Evolutionary conservation across 2,329 filamentous ascomycete species (phyloP), one percentile per base, ranked within the genome.

Genomic region (Fusarium fracticaudum): DNA sequence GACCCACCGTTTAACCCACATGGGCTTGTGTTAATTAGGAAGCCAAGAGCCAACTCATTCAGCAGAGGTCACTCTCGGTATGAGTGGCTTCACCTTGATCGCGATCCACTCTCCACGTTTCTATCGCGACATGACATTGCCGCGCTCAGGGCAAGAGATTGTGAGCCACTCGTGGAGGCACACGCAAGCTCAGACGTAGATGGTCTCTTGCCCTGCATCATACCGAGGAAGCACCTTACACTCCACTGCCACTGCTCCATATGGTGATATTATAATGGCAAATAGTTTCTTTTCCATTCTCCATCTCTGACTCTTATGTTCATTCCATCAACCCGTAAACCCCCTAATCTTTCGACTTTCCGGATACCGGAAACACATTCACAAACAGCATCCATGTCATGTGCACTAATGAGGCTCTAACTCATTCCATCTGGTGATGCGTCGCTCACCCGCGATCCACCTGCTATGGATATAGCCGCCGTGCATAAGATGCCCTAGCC

Each of bases 371-470:
- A 71, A 48, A 40, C 54, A 37, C 43, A 26, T 29, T 68, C 44
- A 47, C 37, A 26, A 35, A 41, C 44, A 59, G 60, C 18, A 64
- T 35, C 50, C 71, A 67, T 55, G 31, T 41, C 44, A 18, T 60
- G 33, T 45, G 26, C 67, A 53, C 71, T 74, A 73, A 64, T 43
- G 45, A 58, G 45, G 41, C 60, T 58, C 59, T 54, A 60, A 38
- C 59, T 50, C 60, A 40, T 47, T 71, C n/a, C 64, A 67, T 37
- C 37, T 62, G 64, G 68, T 69, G 67, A 63, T 62, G 69, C 67
- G 58, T 69, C 62, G 57, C 67, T 77, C 74, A 76, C 67, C 75
- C 75, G 71, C 66, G 75, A 63, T 75, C 73, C 76, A 77, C 76
- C 57, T 22, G 44, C 31, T 69, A 68, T 70, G 66, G 67, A 47